Evolutionary conservation across 805 yeast species (phyloP).

Genomic region (Candida methanosorbosa): DNA sequence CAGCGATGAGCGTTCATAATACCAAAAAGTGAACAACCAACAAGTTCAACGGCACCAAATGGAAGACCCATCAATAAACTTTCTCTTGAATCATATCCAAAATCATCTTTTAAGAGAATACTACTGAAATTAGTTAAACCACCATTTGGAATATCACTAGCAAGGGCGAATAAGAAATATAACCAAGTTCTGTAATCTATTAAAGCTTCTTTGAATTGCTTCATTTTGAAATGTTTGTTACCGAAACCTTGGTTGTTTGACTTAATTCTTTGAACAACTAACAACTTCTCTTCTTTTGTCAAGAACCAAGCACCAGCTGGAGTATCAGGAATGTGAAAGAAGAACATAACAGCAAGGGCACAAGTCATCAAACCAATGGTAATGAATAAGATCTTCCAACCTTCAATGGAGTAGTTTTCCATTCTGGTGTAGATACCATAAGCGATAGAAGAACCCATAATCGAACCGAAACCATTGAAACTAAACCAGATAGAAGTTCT

Average conservation of each 20-base stretch:
- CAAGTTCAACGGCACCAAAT: conserved; percentile 27
- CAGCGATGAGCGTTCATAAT: conserved; percentile 11
- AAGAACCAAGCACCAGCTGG: conserved; percentile 38
- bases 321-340: conserved; percentile 44
- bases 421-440: conserved; percentile 23
- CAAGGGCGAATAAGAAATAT: conserved; percentile 22
- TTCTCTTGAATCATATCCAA: conserved; percentile 24
- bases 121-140: conserved; percentile 38
- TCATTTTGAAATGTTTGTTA: conserved; percentile 17
- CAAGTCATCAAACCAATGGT: conserved; percentile 54
- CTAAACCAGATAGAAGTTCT: conserved; percentile 26
- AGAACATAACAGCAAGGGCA: conserved; percentile 36
- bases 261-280: conserved; percentile 23
- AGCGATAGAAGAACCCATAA: conserved; percentile 19
- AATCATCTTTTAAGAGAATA: conserved; percentile 23
- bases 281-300: conserved; percentile 24
- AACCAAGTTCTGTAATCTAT: conserved; percentile 33
- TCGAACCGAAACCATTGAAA: conserved; percentile 20
- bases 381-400: conserved; percentile 57
- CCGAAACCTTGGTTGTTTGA: conserved; percentile 15
- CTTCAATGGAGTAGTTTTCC: conserved; percentile 32
- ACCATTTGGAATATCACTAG: conserved; percentile 24
- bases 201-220: conserved; percentile 19
- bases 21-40: conserved; percentile 20
- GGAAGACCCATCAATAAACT: conserved; percentile 29